phyloP scores from a whole-genome alignment of 768 basidiomycete genomes.

The Hirschioporus abietinus region DNA sequence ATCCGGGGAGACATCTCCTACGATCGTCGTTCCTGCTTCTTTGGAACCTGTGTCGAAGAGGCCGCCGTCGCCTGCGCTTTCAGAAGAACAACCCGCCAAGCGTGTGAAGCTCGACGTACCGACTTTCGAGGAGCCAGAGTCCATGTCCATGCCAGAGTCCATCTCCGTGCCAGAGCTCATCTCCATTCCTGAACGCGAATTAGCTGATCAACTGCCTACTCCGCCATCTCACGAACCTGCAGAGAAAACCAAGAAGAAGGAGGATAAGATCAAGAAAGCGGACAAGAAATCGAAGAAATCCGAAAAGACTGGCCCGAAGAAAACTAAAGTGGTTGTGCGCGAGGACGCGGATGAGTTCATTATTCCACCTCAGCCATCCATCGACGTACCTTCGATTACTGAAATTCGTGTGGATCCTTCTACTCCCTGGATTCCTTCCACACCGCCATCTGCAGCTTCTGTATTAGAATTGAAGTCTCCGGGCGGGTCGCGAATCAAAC shows the following conservation, averaged over 20 bases:
- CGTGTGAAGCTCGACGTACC: background rate
- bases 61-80: background rate
- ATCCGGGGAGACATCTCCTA: constrained; percentile 5
- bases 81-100: constrained; percentile 3
- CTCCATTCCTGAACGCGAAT: background rate
- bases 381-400: constrained; percentile 43
- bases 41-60: background rate
- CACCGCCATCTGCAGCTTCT: constrained; percentile 48
- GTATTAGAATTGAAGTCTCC: constrained; percentile 31
- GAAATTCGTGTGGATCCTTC: constrained; percentile 42
- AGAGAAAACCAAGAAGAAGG: constrained; percentile 41
- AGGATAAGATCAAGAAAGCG: constrained; percentile 31
- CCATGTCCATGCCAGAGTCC: background rate
- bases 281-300: constrained; percentile 43
- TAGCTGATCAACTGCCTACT: background rate
- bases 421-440: constrained; percentile 34
- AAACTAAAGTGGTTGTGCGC: constrained; percentile 13
- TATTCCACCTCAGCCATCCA: constrained; percentile 42
- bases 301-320: constrained; percentile 19
- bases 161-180: background rate
- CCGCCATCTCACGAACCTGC: constrained; percentile 27
- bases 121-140: background rate
- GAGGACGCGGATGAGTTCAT: constrained; percentile 43
- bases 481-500: background rate
- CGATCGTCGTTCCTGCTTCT: background rate